Evolutionary conservation across 306 rosid genomes (phyloP).

Genomic region (Psophocarpus tetragonolobus): DNA sequence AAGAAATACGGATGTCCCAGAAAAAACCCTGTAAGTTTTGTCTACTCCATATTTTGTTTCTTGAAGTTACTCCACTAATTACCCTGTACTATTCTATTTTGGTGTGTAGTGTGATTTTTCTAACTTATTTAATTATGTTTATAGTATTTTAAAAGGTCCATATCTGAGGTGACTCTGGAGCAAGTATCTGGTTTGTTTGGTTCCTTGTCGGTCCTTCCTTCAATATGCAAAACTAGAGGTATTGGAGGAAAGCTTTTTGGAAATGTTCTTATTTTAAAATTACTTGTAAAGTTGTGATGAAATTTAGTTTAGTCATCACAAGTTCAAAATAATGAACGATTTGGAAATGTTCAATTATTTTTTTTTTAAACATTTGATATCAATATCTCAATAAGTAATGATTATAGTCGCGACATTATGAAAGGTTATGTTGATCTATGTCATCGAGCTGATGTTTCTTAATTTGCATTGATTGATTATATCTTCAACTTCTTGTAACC

Average conservation of each 20-base stretch:
- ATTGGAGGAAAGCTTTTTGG: slow-evolving; percentile 17
- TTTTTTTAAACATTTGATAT: not conserved
- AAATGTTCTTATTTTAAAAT: not conserved
- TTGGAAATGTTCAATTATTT: not conserved
- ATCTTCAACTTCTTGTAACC: not conserved
- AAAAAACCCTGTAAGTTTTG: slow-evolving; percentile 67
- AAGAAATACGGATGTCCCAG: slow-evolving; percentile 72
- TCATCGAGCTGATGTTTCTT: not conserved
- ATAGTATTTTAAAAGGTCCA: slow-evolving; percentile 66
- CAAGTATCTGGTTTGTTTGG: slow-evolving; percentile 64
- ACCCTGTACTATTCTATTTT: not conserved
- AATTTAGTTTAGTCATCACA: not conserved
- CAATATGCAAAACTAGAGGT: slow-evolving; percentile 66
- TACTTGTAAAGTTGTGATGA: not conserved
- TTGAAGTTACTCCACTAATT: slow-evolving; percentile 13
- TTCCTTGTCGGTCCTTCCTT: slow-evolving; percentile 64
- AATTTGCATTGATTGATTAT: slow-evolving; percentile 5
- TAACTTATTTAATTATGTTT: slow-evolving; percentile 40
- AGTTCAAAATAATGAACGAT: not conserved
- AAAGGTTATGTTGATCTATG: not conserved
- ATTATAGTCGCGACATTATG: not conserved
- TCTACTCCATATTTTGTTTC: not conserved
- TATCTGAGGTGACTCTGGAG: slow-evolving; percentile 74
- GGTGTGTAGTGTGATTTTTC: not conserved
- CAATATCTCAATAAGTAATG: not conserved